A percentile compares a stretch with the other conserved stretches of the same genome.
These are phyloP conservation scores for Helotiales sp. DNA, from an alignment of 2,329 filamentous ascomycete genomes.

Conservation along the genomic window DNA sequence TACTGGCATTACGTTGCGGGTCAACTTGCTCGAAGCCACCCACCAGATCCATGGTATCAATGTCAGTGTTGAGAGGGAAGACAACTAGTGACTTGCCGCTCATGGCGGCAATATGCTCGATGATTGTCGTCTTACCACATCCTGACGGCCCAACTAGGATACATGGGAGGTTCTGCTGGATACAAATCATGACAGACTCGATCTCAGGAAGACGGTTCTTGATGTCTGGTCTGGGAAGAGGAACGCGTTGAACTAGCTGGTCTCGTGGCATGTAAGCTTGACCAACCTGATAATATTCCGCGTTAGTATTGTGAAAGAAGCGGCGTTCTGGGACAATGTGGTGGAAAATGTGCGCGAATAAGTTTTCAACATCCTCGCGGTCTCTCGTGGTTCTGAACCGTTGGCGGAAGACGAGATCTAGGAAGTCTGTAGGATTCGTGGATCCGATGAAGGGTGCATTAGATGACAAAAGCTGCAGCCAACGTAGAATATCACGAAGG, in stretches of 20 bases:
- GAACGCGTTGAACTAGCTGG: conserved; percentile 49
- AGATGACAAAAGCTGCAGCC: conserved; percentile 72
- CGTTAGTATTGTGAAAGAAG: conserved; percentile 70
- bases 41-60: conserved; percentile 95
- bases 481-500: conserved; percentile 83
- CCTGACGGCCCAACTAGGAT: conserved; percentile 86
- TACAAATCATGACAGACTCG: conserved; percentile 84
- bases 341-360: conserved; percentile 68
- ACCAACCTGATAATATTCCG: conserved; percentile 73
- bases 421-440: conserved; percentile 68
- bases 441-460: conserved; percentile 60
- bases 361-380: conserved; percentile 58
- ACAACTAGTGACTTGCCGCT: conserved; percentile 76
- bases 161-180: conserved; percentile 84
- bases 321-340: conserved; percentile 48
- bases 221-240: conserved; percentile 51
- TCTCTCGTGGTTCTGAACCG: conserved; percentile 78
- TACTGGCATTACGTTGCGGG: conserved; percentile 68
- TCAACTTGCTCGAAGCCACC: conserved; percentile 97
- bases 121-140: conserved; percentile 79
- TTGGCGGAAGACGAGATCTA: conserved; percentile 81
- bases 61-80: conserved; percentile 89
- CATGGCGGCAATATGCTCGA: conserved; percentile 78
- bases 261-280: conserved; percentile 69
- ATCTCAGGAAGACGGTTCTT: conserved; percentile 66